These are phyloP conservation scores for Chalaropsis ovoidea DNA, from an alignment of 2,329 filamentous ascomycete genomes.

Conservation along the genomic window DNA sequence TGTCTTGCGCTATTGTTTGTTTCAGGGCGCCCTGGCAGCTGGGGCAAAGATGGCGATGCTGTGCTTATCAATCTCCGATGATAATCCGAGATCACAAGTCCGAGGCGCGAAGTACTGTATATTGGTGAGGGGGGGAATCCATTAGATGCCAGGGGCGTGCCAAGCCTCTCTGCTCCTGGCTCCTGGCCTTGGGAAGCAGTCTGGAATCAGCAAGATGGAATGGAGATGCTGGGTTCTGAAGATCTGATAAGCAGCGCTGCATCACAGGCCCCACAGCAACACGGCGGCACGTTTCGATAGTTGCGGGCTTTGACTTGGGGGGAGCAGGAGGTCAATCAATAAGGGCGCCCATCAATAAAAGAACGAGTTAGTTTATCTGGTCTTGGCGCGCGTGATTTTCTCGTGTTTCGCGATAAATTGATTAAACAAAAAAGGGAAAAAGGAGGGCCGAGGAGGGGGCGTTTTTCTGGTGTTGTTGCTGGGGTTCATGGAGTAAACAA, in stretches of 20 bases:
- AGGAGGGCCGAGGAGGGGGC: neutral
- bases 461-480: neutral
- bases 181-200: neutral
- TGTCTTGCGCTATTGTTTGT: neutral
- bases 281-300: neutral
- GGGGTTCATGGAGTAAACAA: neutral
- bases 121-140: neutral
- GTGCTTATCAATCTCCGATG: conserved; percentile 11
- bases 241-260: conserved; percentile 17
- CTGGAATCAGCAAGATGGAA: neutral
- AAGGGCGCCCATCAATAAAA: no score
- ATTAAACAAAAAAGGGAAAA: neutral
- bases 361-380: neutral
- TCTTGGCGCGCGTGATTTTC: neutral
- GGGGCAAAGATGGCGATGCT: neutral
- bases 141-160: neutral
- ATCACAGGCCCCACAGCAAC: neutral
- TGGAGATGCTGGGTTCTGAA: conserved; percentile 1
- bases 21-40: neutral
- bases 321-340: neutral
- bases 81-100: conserved; percentile 10
- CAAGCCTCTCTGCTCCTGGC: neutral
- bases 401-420: neutral
- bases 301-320: neutral
- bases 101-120: neutral